Percentiles rank a stretch among this genome's conserved stretches.
phyloP scores from a whole-genome alignment of 352 stramenopile species.

The Pythium aristosporum region DNA sequence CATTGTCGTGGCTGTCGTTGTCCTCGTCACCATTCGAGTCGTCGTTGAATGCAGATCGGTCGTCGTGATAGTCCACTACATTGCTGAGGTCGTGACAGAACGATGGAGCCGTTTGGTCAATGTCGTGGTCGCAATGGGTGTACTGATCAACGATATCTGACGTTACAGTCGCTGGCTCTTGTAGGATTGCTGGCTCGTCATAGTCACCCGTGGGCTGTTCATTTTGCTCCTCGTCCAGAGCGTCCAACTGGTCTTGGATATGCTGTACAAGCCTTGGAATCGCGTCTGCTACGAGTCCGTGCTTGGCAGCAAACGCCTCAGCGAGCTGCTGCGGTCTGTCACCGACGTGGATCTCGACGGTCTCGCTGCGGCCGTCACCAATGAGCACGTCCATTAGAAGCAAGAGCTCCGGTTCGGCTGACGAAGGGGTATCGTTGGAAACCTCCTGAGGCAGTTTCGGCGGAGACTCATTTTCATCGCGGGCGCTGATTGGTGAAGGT shows the following conservation, averaged over 20 bases:
- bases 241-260: slow-evolving; percentile 59
- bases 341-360: slow-evolving; percentile 60
- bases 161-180: background rate
- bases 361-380: slow-evolving; percentile 60
- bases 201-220: background rate
- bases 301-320: slow-evolving; percentile 44
- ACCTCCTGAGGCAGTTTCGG: background rate
- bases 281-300: slow-evolving; percentile 50
- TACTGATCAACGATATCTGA: background rate
- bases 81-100: background rate
- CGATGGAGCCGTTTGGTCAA: no score
- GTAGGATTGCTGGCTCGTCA: background rate
- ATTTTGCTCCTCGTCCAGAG: slow-evolving; percentile 27
- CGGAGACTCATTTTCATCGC: background rate
- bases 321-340: slow-evolving; percentile 52
- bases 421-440: background rate
- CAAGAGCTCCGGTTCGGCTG: slow-evolving; percentile 38
- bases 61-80: slow-evolving; percentile 1
- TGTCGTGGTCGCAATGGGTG: background rate
- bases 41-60: slow-evolving; percentile 3
- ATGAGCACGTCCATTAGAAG: slow-evolving; percentile 81
- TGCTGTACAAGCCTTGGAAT: slow-evolving; percentile 50
- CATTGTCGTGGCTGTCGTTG: background rate
- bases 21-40: background rate
- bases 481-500: background rate